Evolutionary conservation across 805 yeast genomes (phyloP).

Genomic region (Kodamaea laetipori): DNA sequence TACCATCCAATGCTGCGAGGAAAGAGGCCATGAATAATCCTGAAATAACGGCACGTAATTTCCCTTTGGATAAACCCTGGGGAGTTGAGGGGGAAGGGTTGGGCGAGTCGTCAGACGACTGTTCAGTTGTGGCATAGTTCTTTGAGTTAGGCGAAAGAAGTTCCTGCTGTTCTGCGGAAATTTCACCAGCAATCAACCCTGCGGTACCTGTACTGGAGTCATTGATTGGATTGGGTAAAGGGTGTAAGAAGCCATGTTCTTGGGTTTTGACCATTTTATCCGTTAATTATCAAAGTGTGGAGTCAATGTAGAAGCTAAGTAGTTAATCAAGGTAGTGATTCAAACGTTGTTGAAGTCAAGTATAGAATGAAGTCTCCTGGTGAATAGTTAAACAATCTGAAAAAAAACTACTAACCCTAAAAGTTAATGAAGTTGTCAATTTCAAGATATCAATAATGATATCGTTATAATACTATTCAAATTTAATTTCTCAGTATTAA

Average conservation of each 20-base stretch:
- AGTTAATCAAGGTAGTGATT: no score
- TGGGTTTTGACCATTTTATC: constrained; percentile 2
- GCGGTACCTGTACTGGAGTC: constrained; percentile 35
- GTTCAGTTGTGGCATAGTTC: constrained; percentile 8
- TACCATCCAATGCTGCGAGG: constrained; percentile 66
- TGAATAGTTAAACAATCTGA: no score
- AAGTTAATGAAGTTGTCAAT: no score
- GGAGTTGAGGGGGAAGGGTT: background rate
- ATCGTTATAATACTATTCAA: no score
- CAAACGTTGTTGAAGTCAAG: no score
- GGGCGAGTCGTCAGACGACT: constrained; percentile 16
- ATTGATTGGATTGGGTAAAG: constrained; percentile 22
- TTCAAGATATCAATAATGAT: no score
- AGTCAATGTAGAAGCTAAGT: no score
- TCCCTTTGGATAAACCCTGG: constrained; percentile 7
- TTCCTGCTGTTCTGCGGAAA: constrained; percentile 35
- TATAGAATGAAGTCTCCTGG: no score
- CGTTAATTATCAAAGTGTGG: no score
- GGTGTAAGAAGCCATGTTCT: constrained; percentile 3
- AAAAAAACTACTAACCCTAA: no score
- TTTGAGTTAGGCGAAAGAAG: constrained; percentile 6
- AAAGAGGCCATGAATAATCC: constrained; percentile 46
- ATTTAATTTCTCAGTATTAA: no score
- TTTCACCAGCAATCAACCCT: constrained; percentile 38
- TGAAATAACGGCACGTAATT: constrained; percentile 32